These are phyloP conservation scores for Piper betle DNA, from an alignment of 164 flowering plant species.

Conservation along the genomic window DNA sequence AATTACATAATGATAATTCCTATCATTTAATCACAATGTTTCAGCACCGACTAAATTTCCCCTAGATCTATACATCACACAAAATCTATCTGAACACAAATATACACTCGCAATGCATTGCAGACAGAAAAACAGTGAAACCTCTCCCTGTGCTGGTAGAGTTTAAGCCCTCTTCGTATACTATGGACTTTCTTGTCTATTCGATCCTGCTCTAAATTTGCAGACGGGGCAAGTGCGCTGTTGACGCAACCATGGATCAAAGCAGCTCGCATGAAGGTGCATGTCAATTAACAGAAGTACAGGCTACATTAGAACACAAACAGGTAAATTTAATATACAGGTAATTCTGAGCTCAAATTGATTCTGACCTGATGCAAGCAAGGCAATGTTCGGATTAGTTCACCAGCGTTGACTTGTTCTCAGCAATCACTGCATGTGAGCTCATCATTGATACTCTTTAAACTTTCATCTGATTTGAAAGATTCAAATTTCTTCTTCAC, in stretches of 20 bases:
- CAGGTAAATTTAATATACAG: not conserved
- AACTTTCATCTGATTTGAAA: constrained; percentile 21
- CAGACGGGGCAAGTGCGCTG: constrained; percentile 67
- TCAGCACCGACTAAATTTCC: not conserved
- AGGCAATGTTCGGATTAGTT: constrained; percentile 74
- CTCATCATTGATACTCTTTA: constrained; percentile 42
- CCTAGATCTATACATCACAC: too few relatives aligned
- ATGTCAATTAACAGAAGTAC: too few relatives aligned
- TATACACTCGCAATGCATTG: too few relatives aligned
- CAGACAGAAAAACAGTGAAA: too few relatives aligned
- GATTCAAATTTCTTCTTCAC: constrained; percentile 45
- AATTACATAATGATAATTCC: too few relatives aligned
- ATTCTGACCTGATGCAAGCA: constrained; percentile 81
- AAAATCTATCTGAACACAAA: not conserved
- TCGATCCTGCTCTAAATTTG: constrained; percentile 35
- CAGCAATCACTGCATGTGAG: constrained; percentile 79
- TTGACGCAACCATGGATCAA: constrained; percentile 66
- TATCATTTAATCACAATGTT: too few relatives aligned
- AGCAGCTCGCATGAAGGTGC: constrained; percentile 61
- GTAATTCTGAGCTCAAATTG: not conserved
- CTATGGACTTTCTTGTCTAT: constrained; percentile 32
- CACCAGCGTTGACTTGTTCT: constrained; percentile 78
- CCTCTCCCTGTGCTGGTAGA: not conserved
- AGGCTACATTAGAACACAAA: not conserved
- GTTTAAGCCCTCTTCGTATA: not conserved